Base-by-base conservation (phyloP, 2,329 filamentous ascomycete species). In the Gaeumannomyces sp. region DNA sequence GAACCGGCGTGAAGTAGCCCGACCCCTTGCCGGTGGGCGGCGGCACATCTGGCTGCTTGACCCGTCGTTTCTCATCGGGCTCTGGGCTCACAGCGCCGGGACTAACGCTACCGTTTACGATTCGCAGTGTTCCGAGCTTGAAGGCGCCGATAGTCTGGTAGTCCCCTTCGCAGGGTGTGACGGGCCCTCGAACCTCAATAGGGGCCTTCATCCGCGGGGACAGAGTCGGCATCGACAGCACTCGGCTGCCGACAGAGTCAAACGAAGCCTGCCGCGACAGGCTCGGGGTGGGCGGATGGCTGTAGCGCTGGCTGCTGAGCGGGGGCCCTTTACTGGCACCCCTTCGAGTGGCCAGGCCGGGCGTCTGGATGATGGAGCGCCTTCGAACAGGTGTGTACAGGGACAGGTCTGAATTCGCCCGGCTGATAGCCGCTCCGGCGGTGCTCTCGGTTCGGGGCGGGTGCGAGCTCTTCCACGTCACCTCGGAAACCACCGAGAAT, bases 61-160 rank as follows among this genome's bases (percentile, higher is more conserved):
- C 56, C 56, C 31, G 33, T 19, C 28, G 27, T 19, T 28, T 63
- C 33, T 28, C 29, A 14, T 59, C 62, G 8, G 53, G 62, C 62
- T 63, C 62, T 56, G 62, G 62, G 31, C 62, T 63, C 29, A 25
- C 68, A 22, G 68, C 67, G n/a, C 76, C 73, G 2, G 86, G 86
- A 65, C 81, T 84, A 1, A 75, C 79, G 3, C 78, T 76, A 19
- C 85, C 86, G 72, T 89, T 89, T 28, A 79, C 87, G 65, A 89
- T 88, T 50, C 84, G 81, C 62, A 89, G 70, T 1, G 85, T 85
- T 2, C 87, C 87, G 64, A 87, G 81, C 71, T 86, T 86, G 71
- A 87, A 88, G 14, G 80, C 83, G 3, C 86, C 86, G 38, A 85
- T 81, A 60, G 87, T 84, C 66, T 79, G 79, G 69, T 88, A 88